Base-by-base conservation (phyloP, 257 asterid species). In the Dorcoceras hygrometricum region DNA sequence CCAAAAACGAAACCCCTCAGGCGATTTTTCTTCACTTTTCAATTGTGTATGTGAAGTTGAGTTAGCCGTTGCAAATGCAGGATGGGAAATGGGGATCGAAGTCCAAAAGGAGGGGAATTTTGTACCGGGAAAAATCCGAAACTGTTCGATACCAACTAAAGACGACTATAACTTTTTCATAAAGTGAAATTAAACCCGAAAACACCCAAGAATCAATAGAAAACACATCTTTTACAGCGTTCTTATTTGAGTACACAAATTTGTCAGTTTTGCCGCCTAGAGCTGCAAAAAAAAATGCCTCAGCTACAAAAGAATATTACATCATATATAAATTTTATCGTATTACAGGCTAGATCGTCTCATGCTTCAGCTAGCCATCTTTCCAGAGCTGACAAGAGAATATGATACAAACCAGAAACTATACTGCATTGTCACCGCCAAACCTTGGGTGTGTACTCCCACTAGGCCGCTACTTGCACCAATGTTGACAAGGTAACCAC, bases 221-320 rank as follows among this genome's bases (percentile, higher is more conserved):
- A 14, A 43, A 12, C 50, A 39, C 50, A 46, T 46, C 19, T 46
- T 46, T 46, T 18, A 46, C 54, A 46, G 54, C 54, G 20, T 46
- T 18, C 16, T 46, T 46, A 46, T 46, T 46, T 4, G 22, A 43
- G n/a, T 46, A 46, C 51, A 43, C 7, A 46, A 46, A 46, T 4
- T n/a, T 18, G 8, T 46, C 54, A 46, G 2, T 46, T 79, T 80
- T 81, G 80, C 75, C 68, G 68, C 87, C 95, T 83, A 83, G 80
- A 80, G 91, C 97, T 81, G 88, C 88, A 80, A 84, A 82, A 88
- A n/a, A 31, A 80, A 79, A 71, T 71, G 87, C 84, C 83, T 75
- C 83, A 63, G 24, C 89, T 82, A 82, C 76, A 71, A 89, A 89
- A 82, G 95, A 87, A 85, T 89, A 85, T 82, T 89, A 87, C 95